phyloP scores from a whole-genome alignment of 495 filamentous ascomycete genomes.

The Podospora pseudopauciseta region DNA sequence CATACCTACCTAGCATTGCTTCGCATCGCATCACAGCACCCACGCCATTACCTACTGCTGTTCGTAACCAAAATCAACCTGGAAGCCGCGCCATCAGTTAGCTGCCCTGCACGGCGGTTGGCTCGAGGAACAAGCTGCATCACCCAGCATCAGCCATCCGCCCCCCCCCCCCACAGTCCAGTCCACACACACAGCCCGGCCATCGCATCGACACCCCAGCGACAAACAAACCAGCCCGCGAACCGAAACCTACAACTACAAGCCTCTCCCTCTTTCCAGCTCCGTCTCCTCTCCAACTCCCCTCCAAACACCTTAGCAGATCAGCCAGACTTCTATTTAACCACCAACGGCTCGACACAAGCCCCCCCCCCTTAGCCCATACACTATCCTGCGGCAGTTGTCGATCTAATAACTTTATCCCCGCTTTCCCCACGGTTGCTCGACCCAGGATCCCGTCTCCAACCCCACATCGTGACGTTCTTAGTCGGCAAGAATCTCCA shows the following conservation, averaged over 20 bases:
- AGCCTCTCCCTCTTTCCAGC: not conserved
- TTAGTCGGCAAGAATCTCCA: not conserved
- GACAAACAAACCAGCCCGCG: not conserved
- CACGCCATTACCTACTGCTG: too few relatives aligned
- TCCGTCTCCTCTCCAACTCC: not conserved
- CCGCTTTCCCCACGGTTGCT: constrained; percentile 10
- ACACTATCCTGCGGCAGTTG: not conserved
- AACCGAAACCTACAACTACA: constrained; percentile 1
- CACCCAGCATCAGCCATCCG: not conserved
- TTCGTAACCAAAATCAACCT: too few relatives aligned
- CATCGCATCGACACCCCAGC: not conserved
- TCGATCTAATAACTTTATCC: not conserved
- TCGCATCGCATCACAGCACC: too few relatives aligned
- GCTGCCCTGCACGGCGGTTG: not conserved
- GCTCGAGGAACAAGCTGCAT: not conserved
- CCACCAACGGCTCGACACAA: not conserved
- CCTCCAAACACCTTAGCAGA: not conserved
- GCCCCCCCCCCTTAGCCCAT: not conserved
- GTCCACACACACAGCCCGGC: not conserved
- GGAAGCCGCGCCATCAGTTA: not conserved
- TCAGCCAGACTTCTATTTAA: not conserved
- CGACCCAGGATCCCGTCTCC: constrained; percentile 4
- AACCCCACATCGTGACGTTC: constrained; percentile 11
- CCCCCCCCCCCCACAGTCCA: not conserved
- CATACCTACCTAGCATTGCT: too few relatives aligned